Percentiles rank a stretch among this genome's conserved stretches.
Conservation (phyloP, 2,329 filamentous ascomycete species). For the Claviceps cyperi region DNA sequence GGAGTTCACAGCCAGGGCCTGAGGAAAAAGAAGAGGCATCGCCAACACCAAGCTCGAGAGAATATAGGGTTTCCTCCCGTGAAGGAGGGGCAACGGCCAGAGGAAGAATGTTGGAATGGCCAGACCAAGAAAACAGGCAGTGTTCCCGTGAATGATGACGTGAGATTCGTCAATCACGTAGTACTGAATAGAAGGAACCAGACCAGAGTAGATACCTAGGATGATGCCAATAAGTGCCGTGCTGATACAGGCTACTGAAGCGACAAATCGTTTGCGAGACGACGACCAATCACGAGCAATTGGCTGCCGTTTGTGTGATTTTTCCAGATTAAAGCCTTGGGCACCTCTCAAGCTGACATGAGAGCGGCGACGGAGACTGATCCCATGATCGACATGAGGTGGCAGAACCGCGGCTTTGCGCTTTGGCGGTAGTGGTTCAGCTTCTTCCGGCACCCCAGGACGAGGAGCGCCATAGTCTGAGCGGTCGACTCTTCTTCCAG, state of each 20-base stretch:
- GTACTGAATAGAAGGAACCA: conserved; percentile 69
- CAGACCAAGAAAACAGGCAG: conserved; percentile 56
- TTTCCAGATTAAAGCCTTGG: conserved; percentile 36
- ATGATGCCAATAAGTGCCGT: conserved; percentile 57
- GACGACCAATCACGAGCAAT: conserved; percentile 61
- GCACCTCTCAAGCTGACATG: conserved; percentile 38
- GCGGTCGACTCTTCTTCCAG: background rate
- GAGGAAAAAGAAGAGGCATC: conserved; percentile 61
- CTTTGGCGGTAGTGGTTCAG: conserved; percentile 12
- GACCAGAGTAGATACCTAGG: conserved; percentile 61
- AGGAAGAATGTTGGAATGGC: conserved; percentile 54
- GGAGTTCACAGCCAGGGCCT: conserved; percentile 49
- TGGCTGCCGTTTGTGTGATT: conserved; percentile 44
- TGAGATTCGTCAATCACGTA: conserved; percentile 56
- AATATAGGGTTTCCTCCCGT: conserved; percentile 67
- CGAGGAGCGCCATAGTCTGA: background rate
- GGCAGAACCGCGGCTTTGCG: conserved; percentile 13
- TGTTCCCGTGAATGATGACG: conserved; percentile 56
- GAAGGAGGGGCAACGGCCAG: conserved; percentile 62
- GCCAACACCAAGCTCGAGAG: conserved; percentile 52
- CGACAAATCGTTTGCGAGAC: conserved; percentile 52
- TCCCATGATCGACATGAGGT: conserved; percentile 17
- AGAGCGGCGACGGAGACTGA: conserved; percentile 34
- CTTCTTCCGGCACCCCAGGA: conserved; percentile 8
- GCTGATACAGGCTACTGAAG: conserved; percentile 55